These are phyloP conservation scores for Groenewaldozyma auringiensis DNA, from an alignment of 1,139 yeast genomes.

Conservation along the genomic window DNA sequence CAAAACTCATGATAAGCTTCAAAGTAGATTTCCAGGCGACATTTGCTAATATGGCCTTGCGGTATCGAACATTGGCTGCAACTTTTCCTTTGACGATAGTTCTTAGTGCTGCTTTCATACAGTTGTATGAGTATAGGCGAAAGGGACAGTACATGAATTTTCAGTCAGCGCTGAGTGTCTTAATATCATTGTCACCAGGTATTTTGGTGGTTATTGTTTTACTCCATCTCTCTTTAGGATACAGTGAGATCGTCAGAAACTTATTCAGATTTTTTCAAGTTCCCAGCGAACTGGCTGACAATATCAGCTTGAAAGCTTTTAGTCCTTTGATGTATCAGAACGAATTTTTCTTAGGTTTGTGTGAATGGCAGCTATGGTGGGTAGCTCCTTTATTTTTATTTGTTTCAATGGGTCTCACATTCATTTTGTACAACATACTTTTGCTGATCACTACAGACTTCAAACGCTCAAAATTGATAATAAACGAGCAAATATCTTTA, in stretches of 20 bases:
- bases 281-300: conserved; percentile 18
- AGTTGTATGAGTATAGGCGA: conserved; percentile 18
- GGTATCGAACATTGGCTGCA: conserved; percentile 30
- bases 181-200: conserved; percentile 11
- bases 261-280: conserved; percentile 17
- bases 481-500: not conserved
- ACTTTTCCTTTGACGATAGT: conserved; percentile 29
- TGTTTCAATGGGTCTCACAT: conserved; percentile 42
- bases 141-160: conserved; percentile 43
- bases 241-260: conserved; percentile 13
- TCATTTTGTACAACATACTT: conserved; percentile 26
- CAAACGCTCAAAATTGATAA: not conserved
- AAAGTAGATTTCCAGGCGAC: conserved; percentile 30
- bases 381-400: conserved; percentile 49
- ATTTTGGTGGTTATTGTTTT: conserved; percentile 12
- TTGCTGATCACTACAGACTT: not conserved
- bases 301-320: conserved; percentile 15
- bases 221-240: conserved; percentile 18
- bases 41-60: conserved; percentile 29
- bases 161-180: conserved; percentile 39
- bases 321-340: conserved; percentile 25
- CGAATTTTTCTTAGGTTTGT: conserved; percentile 51
- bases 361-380: conserved; percentile 41
- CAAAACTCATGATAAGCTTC: conserved; percentile 15
- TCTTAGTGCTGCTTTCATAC: conserved; percentile 20